These are phyloP conservation scores for Microstegium vimineum DNA, from an alignment of 176 grass and related monocot genomes.

Conservation along the genomic window DNA sequence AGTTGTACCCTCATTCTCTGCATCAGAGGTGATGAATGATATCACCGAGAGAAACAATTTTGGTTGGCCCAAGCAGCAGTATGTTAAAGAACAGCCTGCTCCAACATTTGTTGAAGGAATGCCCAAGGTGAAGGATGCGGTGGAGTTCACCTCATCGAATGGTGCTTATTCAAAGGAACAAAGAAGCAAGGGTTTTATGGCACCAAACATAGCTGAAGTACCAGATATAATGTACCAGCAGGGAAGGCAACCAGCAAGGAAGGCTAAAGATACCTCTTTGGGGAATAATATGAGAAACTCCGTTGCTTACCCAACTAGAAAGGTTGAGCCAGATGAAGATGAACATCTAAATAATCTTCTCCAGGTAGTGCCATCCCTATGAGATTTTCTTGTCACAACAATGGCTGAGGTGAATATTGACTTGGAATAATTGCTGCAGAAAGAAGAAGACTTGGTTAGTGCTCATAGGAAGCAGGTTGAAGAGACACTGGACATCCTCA, in stretches of 20 bases:
- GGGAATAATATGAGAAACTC: conserved; percentile 34
- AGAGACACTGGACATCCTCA: conserved; percentile 83
- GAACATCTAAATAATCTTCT: conserved; percentile 67
- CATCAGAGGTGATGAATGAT: conserved; percentile 49
- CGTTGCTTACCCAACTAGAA: conserved; percentile 29
- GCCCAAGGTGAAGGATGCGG: conserved; percentile 41
- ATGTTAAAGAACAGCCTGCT: conserved; percentile 41
- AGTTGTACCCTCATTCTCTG: conserved; percentile 36
- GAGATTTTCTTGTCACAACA: conserved; percentile 2
- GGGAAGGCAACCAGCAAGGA: conserved; percentile 36
- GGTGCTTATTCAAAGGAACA: conserved; percentile 44
- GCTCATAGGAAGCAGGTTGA: conserved; percentile 94
- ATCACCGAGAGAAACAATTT: conserved; percentile 55
- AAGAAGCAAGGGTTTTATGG: conserved; percentile 28
- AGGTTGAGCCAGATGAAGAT: conserved; percentile 50
- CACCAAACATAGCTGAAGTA: conserved; percentile 45
- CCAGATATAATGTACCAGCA: conserved; percentile 55
- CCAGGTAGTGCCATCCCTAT: conserved; percentile 48
- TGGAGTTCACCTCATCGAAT: conserved; percentile 12
- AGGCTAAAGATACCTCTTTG: conserved; percentile 29
- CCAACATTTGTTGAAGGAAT: conserved; percentile 31
- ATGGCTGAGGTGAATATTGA: conserved; percentile 15
- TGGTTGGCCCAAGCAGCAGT: conserved; percentile 64
- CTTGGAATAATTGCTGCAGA: conserved; percentile 36
- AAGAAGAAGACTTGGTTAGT: conserved; percentile 85